phyloP scores from a whole-genome alignment of 139 green algal genomes.

The Astrephomene gubernaculifera region DNA sequence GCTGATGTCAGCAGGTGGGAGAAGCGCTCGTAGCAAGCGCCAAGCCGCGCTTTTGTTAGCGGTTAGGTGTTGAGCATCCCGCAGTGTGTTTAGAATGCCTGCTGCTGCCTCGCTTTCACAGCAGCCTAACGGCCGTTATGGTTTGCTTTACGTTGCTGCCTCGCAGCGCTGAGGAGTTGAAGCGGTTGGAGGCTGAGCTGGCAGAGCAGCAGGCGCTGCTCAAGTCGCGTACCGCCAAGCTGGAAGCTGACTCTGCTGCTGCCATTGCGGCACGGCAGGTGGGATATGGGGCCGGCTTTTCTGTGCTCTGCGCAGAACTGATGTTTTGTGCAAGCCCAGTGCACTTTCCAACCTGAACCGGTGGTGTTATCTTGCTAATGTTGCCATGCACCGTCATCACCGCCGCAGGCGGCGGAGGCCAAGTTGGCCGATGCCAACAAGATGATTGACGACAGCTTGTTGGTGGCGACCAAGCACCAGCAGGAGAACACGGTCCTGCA shows the following conservation, averaged over 20 bases:
- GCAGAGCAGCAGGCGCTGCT: slow-evolving; percentile 31
- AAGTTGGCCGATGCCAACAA: slow-evolving; percentile 50
- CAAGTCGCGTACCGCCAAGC: background rate
- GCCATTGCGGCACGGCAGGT: slow-evolving; percentile 15
- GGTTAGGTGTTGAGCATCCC: too few species aligned
- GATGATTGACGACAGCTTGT: slow-evolving; percentile 49
- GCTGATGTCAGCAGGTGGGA: background rate
- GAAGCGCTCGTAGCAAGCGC: too few species aligned
- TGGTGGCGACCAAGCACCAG: slow-evolving; percentile 50
- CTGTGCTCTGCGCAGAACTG: background rate
- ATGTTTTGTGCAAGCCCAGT: too few species aligned
- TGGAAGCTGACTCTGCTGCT: slow-evolving; percentile 29
- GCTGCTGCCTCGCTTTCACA: too few species aligned
- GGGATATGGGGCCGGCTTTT: background rate
- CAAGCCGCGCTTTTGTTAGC: too few species aligned
- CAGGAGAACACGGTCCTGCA: slow-evolving; percentile 49
- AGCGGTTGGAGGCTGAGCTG: slow-evolving; percentile 7
- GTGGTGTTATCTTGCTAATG: background rate
- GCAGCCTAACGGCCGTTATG: too few species aligned
- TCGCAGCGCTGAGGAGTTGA: slow-evolving; percentile 10
- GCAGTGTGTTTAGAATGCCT: too few species aligned
- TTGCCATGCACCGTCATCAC: background rate
- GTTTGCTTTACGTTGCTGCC: too few species aligned
- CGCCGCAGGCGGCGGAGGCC: slow-evolving; percentile 29
- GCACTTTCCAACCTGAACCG: too few species aligned